phyloP scores from a whole-genome alignment of 2,329 filamentous ascomycete species.

The Pseudogymnoascus sp. region DNA sequence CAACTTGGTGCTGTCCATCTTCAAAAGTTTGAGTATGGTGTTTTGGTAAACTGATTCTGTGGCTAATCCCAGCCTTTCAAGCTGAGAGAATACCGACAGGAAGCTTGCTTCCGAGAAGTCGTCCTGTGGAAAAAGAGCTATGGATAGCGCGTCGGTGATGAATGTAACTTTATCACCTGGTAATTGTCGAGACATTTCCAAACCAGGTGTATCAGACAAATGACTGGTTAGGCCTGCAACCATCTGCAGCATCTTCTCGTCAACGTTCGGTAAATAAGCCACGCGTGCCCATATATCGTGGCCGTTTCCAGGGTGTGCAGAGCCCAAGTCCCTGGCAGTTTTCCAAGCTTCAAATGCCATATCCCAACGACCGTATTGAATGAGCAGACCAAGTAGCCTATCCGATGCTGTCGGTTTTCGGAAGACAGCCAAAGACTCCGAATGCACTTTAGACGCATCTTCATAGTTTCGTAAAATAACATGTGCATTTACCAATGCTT shows the following conservation, averaged over 20 bases:
- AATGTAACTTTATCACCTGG: background rate
- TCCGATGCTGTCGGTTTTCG: conserved; percentile 12
- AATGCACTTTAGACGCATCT: conserved; percentile 26
- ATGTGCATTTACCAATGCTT: conserved; percentile 36
- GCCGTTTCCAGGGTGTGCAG: background rate
- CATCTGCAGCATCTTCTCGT: background rate
- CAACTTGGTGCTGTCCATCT: conserved; percentile 16
- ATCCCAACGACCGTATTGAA: conserved; percentile 17
- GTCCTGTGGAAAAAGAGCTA: background rate
- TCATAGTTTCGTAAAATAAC: conserved; percentile 33
- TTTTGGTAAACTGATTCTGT: conserved; percentile 16
- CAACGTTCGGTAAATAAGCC: background rate
- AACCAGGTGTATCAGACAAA: background rate
- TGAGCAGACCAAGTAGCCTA: conserved; percentile 18
- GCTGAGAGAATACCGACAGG: background rate
- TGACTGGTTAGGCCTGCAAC: background rate
- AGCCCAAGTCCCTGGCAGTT: background rate
- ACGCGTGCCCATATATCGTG: background rate
- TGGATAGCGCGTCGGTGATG: background rate
- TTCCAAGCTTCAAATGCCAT: conserved; percentile 19
- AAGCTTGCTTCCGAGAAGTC: conserved; percentile 3
- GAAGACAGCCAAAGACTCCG: conserved; percentile 11
- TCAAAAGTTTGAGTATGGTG: conserved; percentile 17
- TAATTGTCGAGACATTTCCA: background rate
- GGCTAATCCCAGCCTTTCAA: background rate